These are phyloP conservation scores for Ceratobasidium sp. DNA, from an alignment of 1,284 basidiomycete species.

Conservation along the genomic window DNA sequence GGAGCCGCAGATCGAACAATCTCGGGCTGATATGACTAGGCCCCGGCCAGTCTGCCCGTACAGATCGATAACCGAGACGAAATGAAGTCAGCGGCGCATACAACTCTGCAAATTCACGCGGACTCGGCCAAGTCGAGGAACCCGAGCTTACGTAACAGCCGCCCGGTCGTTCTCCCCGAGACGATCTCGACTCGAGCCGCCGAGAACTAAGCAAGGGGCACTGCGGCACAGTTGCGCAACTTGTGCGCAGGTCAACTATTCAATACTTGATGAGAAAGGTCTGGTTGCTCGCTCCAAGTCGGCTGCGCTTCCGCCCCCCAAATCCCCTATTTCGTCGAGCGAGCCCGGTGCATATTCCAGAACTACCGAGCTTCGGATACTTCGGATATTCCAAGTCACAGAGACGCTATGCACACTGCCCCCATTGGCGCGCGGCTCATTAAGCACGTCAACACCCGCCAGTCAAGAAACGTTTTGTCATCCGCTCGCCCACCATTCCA, in stretches of 20 bases:
- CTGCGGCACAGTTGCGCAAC: not conserved
- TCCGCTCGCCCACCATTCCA: not conserved
- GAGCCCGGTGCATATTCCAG: not conserved
- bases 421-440: not conserved
- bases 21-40: conserved; percentile 15
- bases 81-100: not conserved
- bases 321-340: not conserved
- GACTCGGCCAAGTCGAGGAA: not conserved
- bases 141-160: conserved; percentile 9
- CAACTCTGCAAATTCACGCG: not conserved
- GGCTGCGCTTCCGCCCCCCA: not conserved
- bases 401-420: not conserved
- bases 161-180: not conserved
- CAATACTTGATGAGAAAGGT: not conserved
- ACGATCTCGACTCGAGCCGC: not conserved
- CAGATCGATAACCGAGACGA: not conserved
- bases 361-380: not conserved
- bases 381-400: not conserved
- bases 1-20: conserved; percentile 4
- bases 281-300: not conserved
- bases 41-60: conserved; percentile 7
- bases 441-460: not conserved
- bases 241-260: not conserved
- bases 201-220: not conserved
- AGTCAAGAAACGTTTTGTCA: not conserved